These are phyloP conservation scores for Aristolochia californica DNA, from an alignment of 164 flowering plant genomes.

Conservation along the genomic window DNA sequence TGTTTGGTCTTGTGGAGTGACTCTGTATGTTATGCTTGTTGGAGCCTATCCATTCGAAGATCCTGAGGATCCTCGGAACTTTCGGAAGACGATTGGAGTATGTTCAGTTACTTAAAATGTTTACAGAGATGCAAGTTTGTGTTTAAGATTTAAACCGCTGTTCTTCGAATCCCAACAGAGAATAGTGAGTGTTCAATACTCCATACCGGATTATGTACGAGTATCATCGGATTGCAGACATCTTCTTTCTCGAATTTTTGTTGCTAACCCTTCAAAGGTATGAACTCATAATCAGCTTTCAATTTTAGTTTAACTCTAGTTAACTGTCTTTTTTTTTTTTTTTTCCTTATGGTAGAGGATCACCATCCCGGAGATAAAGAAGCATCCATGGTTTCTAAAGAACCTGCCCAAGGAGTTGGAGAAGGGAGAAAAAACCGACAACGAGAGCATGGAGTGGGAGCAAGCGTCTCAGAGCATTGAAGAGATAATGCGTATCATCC, in stretches of 20 bases:
- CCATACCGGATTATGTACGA: slow-evolving; percentile 60
- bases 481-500: slow-evolving; percentile 46
- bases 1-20: slow-evolving; percentile 79
- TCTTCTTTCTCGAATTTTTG: slow-evolving; percentile 56
- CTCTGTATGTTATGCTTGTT: slow-evolving; percentile 60
- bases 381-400: slow-evolving; percentile 59
- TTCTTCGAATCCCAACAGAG: slow-evolving; percentile 26
- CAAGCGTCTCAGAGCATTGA: slow-evolving; percentile 40
- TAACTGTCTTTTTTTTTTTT: background rate
- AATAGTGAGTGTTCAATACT: slow-evolving; percentile 52
- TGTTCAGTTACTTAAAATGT: slow-evolving; percentile 9
- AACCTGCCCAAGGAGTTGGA: slow-evolving; percentile 43
- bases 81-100: slow-evolving; percentile 53
- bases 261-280: slow-evolving; percentile 64
- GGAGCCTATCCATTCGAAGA: slow-evolving; percentile 75
- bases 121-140: background rate
- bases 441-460: slow-evolving; percentile 10
- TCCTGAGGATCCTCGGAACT: slow-evolving; percentile 60
- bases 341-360: slow-evolving; percentile 37
- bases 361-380: slow-evolving; percentile 56
- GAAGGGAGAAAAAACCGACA: slow-evolving; percentile 40
- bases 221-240: slow-evolving; percentile 49
- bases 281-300: background rate
- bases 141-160: background rate
- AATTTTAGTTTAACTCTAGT: too few relatives aligned